Conservation (phyloP, 768 basidiomycete species). For the Leccinum uliginosum region DNA sequence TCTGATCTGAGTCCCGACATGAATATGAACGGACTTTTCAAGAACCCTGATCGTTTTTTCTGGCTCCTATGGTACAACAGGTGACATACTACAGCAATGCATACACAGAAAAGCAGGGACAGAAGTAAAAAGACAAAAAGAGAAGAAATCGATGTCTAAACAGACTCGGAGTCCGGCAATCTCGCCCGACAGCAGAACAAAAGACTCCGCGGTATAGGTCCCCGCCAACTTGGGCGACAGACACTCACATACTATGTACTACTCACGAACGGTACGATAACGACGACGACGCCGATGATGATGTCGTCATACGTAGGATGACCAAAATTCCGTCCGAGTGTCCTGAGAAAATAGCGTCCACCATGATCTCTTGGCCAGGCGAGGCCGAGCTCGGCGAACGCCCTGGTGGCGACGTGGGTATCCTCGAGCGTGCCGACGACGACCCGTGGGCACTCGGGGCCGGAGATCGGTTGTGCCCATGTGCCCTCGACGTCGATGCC, state of each 20-base stretch:
- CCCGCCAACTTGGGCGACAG: neutral
- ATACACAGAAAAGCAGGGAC: neutral
- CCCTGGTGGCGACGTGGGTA: conserved; percentile 1
- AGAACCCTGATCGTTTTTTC: neutral
- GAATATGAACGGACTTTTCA: neutral
- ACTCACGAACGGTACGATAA: neutral
- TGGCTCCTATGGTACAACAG: neutral
- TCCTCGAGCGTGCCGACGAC: conserved; percentile 9
- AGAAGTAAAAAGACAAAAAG: neutral
- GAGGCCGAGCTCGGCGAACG: neutral
- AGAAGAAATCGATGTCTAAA: neutral
- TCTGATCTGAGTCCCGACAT: neutral
- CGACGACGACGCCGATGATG: neutral
- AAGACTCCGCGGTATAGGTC: neutral
- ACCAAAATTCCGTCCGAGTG: conserved; percentile 84
- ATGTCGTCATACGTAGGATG: conserved; percentile 55
- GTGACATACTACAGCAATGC: neutral
- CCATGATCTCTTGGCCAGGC: conserved; percentile 39
- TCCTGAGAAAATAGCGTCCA: conserved; percentile 81
- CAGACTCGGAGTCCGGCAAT: neutral
- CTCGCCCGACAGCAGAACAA: neutral
- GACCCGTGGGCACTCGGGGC: neutral
- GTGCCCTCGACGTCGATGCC: conserved; percentile 10
- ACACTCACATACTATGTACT: neutral
- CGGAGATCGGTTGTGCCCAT: conserved; percentile 8